Evolutionary conservation across 768 basidiomycete genomes (phyloP).

Genomic region (Tulasnella sp.): DNA sequence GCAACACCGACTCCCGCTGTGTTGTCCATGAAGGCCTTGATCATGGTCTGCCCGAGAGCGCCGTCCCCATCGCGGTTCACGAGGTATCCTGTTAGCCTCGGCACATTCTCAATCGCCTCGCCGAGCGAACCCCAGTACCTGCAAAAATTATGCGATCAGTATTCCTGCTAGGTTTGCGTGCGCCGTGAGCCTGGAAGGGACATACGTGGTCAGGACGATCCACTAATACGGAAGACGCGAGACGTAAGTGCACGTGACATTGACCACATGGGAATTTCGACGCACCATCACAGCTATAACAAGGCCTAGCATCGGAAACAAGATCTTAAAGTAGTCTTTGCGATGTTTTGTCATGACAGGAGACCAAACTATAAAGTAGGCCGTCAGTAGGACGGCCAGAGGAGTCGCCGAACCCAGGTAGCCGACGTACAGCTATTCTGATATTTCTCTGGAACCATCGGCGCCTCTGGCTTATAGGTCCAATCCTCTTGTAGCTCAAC

Average conservation of each 20-base stretch:
- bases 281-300: slow-evolving; percentile 6
- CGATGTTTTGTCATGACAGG: slow-evolving; percentile 4
- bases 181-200: too few species aligned
- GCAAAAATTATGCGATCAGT: neutral
- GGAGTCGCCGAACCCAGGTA: neutral
- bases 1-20: slow-evolving; percentile 19
- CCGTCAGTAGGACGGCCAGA: neutral
- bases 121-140: slow-evolving; percentile 11
- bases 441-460: neutral
- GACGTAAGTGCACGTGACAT: too few species aligned
- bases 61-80: slow-evolving; percentile 14
- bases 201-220: too few species aligned
- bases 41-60: slow-evolving; percentile 21
- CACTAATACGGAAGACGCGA: too few species aligned
- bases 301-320: neutral
- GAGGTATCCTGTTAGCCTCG: slow-evolving; percentile 1
- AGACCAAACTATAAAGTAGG: neutral
- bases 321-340: slow-evolving; percentile 9
- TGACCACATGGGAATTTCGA: too few species aligned
- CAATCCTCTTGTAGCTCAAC: too few species aligned
- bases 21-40: slow-evolving; percentile 24
- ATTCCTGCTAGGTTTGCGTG: too few species aligned
- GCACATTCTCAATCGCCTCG: neutral
- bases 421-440: neutral
- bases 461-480: neutral